A percentile compares a stretch with the other conserved stretches of the same genome.
These are phyloP conservation scores for Aspergillus egyptiacus DNA, from an alignment of 495 filamentous ascomycete genomes.

Conservation along the genomic window DNA sequence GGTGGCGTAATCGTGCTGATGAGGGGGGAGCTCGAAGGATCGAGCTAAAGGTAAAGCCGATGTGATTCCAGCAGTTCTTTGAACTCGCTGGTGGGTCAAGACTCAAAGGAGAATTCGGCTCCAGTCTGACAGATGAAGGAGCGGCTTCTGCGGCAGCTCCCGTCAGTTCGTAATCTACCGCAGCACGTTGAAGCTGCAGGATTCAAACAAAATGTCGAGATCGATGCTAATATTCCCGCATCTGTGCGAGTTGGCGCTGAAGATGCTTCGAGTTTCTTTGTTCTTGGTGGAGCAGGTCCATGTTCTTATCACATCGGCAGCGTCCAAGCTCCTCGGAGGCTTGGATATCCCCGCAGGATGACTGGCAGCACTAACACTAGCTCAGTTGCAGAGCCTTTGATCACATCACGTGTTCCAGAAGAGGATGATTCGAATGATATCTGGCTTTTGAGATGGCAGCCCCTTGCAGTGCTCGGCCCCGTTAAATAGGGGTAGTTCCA, in stretches of 20 bases:
- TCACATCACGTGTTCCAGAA: slow-evolving; percentile 1
- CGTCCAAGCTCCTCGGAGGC: slow-evolving; percentile 16
- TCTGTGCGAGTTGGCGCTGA: neutral
- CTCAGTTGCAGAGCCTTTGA: neutral
- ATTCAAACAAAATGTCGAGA: no score
- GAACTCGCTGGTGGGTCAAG: no score
- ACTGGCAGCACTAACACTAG: no score
- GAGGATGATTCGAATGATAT: neutral
- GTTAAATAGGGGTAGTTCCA: slow-evolving; percentile 3
- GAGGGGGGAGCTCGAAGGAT: neutral
- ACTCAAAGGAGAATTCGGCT: no score
- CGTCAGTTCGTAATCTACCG: no score
- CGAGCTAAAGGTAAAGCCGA: neutral
- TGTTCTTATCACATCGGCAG: slow-evolving; percentile 19
- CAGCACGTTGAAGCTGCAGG: no score
- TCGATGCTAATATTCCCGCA: no score
- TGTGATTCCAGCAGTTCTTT: neutral
- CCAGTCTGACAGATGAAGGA: no score
- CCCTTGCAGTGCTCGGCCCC: neutral
- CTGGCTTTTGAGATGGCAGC: neutral
- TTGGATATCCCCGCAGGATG: slow-evolving; percentile 18
- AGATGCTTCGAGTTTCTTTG: slow-evolving; percentile 1
- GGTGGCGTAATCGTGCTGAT: neutral
- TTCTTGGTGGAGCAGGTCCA: slow-evolving; percentile 4
- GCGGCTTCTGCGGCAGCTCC: no score